Evolutionary conservation across 1,284 basidiomycete species (phyloP).

Genomic region (Fomes fomentarius): DNA sequence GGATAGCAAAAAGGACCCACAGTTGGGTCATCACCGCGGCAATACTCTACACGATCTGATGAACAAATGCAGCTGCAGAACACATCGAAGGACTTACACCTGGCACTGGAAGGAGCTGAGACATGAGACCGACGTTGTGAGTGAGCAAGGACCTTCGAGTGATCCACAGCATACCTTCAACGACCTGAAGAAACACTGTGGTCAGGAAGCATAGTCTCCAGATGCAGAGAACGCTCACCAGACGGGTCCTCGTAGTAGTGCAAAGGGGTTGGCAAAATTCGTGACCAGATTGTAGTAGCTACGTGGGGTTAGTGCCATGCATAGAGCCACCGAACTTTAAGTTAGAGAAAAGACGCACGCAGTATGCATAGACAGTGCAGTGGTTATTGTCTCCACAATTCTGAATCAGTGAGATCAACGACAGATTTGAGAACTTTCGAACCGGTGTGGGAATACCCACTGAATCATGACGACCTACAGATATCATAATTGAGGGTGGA

Average conservation of each 20-base stretch:
- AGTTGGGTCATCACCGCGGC: constrained; percentile 1
- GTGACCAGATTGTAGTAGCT: constrained; percentile 9
- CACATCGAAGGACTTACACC: too few relatives aligned
- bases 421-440: neutral
- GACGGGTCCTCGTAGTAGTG: neutral
- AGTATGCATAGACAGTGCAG: constrained; percentile 2
- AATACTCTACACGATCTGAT: neutral
- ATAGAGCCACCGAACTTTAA: neutral
- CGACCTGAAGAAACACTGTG: too few relatives aligned
- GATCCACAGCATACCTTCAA: too few relatives aligned
- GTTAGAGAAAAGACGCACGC: neutral
- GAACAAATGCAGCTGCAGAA: too few relatives aligned
- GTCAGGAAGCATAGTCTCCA: too few relatives aligned
- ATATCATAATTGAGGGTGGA: neutral
- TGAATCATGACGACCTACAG: neutral
- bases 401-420: neutral
- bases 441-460: neutral
- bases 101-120: too few relatives aligned
- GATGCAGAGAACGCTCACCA: too few relatives aligned
- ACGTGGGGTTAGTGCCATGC: neutral
- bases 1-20: too few relatives aligned
- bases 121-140: too few relatives aligned
- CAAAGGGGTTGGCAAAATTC: constrained; percentile 4
- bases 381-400: constrained; percentile 3
- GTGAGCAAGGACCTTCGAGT: too few relatives aligned